A percentile compares a stretch with the other conserved stretches of the same genome.
phyloP scores from a whole-genome alignment of 2,329 filamentous ascomycete species.

The Alternaria viburni region DNA sequence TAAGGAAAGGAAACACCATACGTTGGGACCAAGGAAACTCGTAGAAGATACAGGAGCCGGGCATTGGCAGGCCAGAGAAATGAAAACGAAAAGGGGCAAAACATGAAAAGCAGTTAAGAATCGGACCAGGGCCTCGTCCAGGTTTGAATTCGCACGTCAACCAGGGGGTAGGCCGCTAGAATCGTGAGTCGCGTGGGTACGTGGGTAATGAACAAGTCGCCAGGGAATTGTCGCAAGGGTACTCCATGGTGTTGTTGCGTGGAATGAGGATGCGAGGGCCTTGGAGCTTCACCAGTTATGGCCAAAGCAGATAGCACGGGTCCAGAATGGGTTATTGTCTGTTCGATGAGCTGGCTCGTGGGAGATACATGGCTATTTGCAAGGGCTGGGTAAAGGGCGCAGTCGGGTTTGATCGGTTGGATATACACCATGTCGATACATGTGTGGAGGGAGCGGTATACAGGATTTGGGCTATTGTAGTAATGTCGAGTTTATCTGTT shows the following conservation, averaged over 20 bases:
- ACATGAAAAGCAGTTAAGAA: background rate
- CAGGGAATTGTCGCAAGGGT: constrained; percentile 2
- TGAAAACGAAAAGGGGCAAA: background rate
- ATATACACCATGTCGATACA: constrained; percentile 9
- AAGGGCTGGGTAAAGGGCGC: constrained; percentile 2
- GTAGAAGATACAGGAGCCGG: constrained; percentile 2
- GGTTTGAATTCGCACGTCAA: background rate
- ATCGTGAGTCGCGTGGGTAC: background rate
- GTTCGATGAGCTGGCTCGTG: constrained; percentile 2
- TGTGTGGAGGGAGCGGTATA: constrained; percentile 2
- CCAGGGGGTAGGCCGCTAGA: background rate
- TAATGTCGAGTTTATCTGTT: constrained; percentile 8
- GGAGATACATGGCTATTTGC: constrained; percentile 1
- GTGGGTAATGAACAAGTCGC: background rate
- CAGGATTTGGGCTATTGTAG: constrained; percentile 1
- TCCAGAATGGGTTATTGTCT: background rate
- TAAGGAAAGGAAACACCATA: background rate
- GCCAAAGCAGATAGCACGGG: background rate
- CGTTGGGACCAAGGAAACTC: background rate
- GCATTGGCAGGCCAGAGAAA: background rate
- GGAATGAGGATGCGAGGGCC: background rate
- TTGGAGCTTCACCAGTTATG: background rate
- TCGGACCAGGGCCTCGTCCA: background rate
- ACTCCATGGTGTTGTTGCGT: background rate
- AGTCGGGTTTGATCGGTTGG: constrained; percentile 4